Evolutionary conservation across 2,329 filamentous ascomycete genomes (phyloP).

Genomic region (Colletotrichum orbiculare): DNA sequence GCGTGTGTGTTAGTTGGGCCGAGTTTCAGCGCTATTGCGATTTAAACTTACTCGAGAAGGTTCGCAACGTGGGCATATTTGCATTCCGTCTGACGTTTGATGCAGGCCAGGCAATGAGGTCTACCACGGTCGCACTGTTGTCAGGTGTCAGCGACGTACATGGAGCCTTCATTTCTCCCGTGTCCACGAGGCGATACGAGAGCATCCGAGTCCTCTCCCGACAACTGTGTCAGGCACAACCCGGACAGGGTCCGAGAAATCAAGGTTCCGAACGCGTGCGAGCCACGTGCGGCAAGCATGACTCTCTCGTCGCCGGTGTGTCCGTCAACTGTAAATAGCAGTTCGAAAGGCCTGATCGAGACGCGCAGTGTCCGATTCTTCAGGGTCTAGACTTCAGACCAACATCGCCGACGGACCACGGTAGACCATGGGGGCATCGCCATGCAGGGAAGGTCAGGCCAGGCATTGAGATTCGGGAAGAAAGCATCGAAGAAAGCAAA

Average conservation of each 20-base stretch:
- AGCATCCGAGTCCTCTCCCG: too few species aligned
- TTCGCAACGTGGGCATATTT: conserved; percentile 82
- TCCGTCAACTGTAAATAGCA: background rate
- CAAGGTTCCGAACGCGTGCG: conserved; percentile 4
- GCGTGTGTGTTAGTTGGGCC: conserved; percentile 16
- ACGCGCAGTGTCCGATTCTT: too few species aligned
- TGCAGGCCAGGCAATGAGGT: conserved; percentile 75
- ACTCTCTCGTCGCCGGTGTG: background rate
- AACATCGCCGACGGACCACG: conserved; percentile 4
- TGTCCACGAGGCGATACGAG: too few species aligned
- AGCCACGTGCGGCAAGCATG: conserved; percentile 1
- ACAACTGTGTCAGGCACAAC: background rate
- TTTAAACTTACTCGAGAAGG: conserved; percentile 74
- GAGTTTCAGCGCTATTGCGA: background rate
- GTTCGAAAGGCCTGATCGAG: background rate
- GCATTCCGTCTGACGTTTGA: conserved; percentile 81
- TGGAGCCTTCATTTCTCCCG: too few species aligned
- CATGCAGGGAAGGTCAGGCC: conserved; percentile 1
- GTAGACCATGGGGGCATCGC: background rate
- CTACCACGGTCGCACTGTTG: conserved; percentile 78
- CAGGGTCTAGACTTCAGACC: background rate
- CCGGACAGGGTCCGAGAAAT: background rate
- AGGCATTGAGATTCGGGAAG: background rate
- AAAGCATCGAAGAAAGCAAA: too few species aligned
- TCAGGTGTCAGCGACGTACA: too few species aligned